Conservation (phyloP, 2,329 filamentous ascomycete species). For the Tolypocladium paradoxum region DNA sequence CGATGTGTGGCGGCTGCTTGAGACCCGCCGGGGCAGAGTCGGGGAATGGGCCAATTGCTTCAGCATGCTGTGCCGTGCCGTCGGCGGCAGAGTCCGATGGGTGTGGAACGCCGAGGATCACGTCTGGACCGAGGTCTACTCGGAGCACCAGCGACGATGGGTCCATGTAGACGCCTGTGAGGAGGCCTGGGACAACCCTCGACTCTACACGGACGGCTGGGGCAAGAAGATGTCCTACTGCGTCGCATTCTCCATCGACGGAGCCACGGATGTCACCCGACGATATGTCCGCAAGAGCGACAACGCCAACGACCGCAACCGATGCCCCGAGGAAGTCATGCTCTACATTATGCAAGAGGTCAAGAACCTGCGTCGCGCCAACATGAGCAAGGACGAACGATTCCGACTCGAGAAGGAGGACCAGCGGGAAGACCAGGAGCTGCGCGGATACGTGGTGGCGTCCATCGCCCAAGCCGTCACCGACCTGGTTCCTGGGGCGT, state of each 20-base stretch:
- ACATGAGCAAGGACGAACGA: constrained; percentile 77
- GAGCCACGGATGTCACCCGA: constrained; percentile 54
- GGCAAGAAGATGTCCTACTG: constrained; percentile 95
- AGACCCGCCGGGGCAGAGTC: constrained; percentile 74
- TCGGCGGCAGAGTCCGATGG: constrained; percentile 87
- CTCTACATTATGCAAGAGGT: constrained; percentile 90
- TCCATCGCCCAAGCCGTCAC: constrained; percentile 65
- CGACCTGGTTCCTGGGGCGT: constrained; percentile 46
- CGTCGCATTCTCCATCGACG: constrained; percentile 91
- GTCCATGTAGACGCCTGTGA: constrained; percentile 95
- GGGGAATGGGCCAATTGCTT: constrained; percentile 99
- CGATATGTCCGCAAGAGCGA: constrained; percentile 62
- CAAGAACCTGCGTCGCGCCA: constrained; percentile 68
- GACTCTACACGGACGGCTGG: constrained; percentile 91
- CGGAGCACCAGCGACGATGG: constrained; percentile 86
- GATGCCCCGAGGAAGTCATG: constrained; percentile 80
- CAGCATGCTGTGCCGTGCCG: constrained; percentile 90
- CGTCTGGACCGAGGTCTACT: constrained; percentile 97
- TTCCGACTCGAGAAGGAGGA: constrained; percentile 76
- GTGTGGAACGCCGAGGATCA: constrained; percentile 98
- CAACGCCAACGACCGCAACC: constrained; percentile 62
- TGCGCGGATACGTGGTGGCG: constrained; percentile 62
- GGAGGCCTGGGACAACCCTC: constrained; percentile 88
- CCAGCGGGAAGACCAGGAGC: constrained; percentile 61
- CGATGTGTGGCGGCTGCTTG: constrained; percentile 85